Conservation (phyloP, 352 stramenopile species). For the Pythium myriotylum region DNA sequence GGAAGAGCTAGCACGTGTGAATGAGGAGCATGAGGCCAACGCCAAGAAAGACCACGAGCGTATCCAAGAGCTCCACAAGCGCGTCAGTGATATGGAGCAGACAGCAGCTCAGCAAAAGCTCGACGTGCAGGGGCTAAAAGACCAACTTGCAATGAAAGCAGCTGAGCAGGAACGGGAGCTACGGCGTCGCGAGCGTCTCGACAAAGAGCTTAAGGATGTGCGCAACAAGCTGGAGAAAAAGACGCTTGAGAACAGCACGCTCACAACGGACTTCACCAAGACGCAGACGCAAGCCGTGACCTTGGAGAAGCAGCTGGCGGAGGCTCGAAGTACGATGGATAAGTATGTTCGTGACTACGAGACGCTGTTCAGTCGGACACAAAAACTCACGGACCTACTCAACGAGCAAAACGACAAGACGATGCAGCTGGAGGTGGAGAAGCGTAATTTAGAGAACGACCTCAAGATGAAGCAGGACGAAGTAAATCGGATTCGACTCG, state of each 20-base stretch:
- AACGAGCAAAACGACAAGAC: slow-evolving; percentile 92
- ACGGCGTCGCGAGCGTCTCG: slow-evolving; percentile 87
- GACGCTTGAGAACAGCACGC: slow-evolving; percentile 54
- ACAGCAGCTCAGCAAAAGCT: slow-evolving; percentile 50
- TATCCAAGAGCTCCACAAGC: slow-evolving; percentile 79
- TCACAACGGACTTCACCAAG: slow-evolving; percentile 53
- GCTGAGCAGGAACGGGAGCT: slow-evolving; percentile 89
- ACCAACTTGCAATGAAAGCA: slow-evolving; percentile 85
- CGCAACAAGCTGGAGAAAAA: slow-evolving; percentile 90
- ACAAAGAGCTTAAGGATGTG: slow-evolving; percentile 93
- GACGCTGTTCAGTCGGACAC: slow-evolving; percentile 86
- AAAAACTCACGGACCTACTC: slow-evolving; percentile 93
- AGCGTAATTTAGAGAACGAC: slow-evolving; percentile 81
- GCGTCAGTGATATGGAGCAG: slow-evolving; percentile 65
- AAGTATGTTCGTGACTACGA: slow-evolving; percentile 95
- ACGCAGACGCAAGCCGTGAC: slow-evolving; percentile 70
- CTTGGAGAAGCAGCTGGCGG: slow-evolving; percentile 88
- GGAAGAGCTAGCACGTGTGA: slow-evolving; percentile 86
- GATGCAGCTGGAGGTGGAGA: slow-evolving; percentile 81
- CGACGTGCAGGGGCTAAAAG: slow-evolving; percentile 86
- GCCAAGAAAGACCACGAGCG: slow-evolving; percentile 81
- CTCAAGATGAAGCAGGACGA: slow-evolving; percentile 88
- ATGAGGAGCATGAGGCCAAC: slow-evolving; percentile 84
- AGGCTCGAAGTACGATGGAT: slow-evolving; percentile 87
- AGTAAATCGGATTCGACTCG: slow-evolving; percentile 79